Conservation (phyloP, 352 stramenopile species). For the Pythium graminicola region DNA sequence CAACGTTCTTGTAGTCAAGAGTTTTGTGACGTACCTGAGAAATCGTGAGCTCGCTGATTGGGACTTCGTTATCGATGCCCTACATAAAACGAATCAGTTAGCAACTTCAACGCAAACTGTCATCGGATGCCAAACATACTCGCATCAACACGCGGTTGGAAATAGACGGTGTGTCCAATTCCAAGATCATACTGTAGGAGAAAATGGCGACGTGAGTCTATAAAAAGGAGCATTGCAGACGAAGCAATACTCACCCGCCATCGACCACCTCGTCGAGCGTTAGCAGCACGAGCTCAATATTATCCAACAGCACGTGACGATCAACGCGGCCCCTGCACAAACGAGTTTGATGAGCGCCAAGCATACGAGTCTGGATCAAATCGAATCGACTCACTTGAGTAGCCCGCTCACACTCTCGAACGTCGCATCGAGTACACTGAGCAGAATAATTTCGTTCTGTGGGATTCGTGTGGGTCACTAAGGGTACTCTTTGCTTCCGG, state of each 20-base stretch:
- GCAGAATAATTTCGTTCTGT: constrained; percentile 87
- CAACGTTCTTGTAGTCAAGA: neutral
- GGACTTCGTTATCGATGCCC: constrained; percentile 85
- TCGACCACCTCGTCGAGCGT: constrained; percentile 90
- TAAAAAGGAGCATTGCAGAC: neutral
- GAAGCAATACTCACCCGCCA: constrained; percentile 47
- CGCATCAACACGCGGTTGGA: constrained; percentile 89
- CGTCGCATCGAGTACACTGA: constrained; percentile 77
- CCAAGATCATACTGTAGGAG: constrained; percentile 69
- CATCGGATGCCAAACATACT: too few species aligned
- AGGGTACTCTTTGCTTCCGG: too few species aligned
- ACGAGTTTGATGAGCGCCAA: neutral
- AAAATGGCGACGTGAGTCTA: too few species aligned
- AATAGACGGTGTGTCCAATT: constrained; percentile 84
- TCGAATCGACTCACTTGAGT: constrained; percentile 56
- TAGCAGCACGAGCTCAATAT: constrained; percentile 87
- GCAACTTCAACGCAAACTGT: too few species aligned
- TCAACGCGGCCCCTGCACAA: constrained; percentile 71
- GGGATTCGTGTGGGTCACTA: neutral
- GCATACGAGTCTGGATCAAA: too few species aligned
- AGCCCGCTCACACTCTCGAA: constrained; percentile 83
- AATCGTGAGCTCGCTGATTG: constrained; percentile 82
- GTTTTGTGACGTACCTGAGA: constrained; percentile 50
- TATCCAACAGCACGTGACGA: constrained; percentile 85
- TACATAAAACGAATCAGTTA: constrained; percentile 21